These are phyloP conservation scores for Luzula sylvatica DNA, from an alignment of 176 grass and related monocot genomes.

Conservation along the genomic window DNA sequence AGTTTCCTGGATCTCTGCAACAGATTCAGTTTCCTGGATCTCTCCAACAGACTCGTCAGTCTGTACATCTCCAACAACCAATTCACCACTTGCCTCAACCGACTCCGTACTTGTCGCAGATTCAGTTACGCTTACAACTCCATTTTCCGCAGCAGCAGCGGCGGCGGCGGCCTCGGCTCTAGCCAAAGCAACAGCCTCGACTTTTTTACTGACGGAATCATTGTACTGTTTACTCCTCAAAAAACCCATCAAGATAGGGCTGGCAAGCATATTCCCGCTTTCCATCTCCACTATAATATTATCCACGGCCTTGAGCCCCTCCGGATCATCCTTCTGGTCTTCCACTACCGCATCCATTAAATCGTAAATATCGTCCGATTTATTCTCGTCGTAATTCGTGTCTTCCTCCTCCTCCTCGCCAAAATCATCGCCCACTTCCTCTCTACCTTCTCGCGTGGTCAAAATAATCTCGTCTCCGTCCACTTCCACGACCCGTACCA, in stretches of 20 bases:
- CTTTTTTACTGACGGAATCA: constrained; percentile 2
- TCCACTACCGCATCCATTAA: constrained; percentile 56
- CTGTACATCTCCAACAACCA: constrained; percentile 15
- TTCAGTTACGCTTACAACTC: constrained; percentile 28
- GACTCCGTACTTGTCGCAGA: constrained; percentile 15
- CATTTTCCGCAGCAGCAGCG: constrained; percentile 21
- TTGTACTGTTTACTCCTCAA: constrained; percentile 10
- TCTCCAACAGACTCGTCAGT: constrained; percentile 18
- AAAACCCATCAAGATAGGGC: constrained; percentile 8
- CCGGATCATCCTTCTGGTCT: constrained; percentile 10
- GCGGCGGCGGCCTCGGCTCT: constrained; percentile 3
- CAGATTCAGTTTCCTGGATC: too few relatives aligned
- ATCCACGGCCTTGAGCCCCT: constrained; percentile 1
- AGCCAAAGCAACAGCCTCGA: constrained; percentile 22
- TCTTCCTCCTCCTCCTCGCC: constrained; percentile 40
- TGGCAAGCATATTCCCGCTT: background rate
- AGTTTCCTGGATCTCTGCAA: background rate
- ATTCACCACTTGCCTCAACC: constrained; percentile 14
- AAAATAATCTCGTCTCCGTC: constrained; percentile 41
- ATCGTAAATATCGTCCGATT: constrained; percentile 57
- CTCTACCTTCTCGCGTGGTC: constrained; percentile 68
- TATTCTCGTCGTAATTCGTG: constrained; percentile 57
- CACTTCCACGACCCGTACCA: too few relatives aligned
- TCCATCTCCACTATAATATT: background rate
- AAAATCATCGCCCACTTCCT: constrained; percentile 45